Base-by-base conservation (phyloP, 2,329 filamentous ascomycete genomes). In the Ophiocordyceps sinensis region DNA sequence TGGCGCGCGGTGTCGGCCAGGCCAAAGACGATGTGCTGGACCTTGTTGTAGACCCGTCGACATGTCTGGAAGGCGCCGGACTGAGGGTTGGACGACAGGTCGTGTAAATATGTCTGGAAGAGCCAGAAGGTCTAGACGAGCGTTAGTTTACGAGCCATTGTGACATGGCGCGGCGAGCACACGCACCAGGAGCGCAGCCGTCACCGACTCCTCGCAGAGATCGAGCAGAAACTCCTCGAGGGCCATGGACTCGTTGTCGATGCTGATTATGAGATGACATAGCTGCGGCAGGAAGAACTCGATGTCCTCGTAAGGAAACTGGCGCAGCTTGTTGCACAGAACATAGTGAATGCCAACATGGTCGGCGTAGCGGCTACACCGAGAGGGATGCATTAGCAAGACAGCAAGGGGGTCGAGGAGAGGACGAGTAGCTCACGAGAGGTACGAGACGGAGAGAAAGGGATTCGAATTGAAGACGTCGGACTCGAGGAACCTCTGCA, bases 381-480 rank as follows among this genome's bases (percentile, higher is more conserved):
- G 15, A 41, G 19, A 19, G n/a, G 29, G 28, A 32, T 19, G 28
- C 29, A 19, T 39, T 21, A 39, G 38, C 29, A 31, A 4, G 17
- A 23, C 17, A 26, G 11, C 5, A 19, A 19, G 19, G 19, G 19
- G 19, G 19, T 19, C 4, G 19, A 19, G 6, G 28, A 19, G 4
- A 17, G 17, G 10, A 17, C 21, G 30, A 3, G 40, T 46, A 45
- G 70, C 80, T 75, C 70, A 89, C 84, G 84, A 85, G 57, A 91
- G 77, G 65, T 91, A 91, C 50, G 84, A 85, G 59, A 91, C 85
- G 46, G 84, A 82, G 62, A 91, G 79, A 63, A 87, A 89, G 48
- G 85, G 84, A 65, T 89, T 82, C 66, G 84, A 81, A 70, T 88
- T 89, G 73, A 91, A 91, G 70, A 91, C 83, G 71, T 91, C 85